Evolutionary conservation across 805 yeast genomes (phyloP), one percentile per base, ranked within the genome.

Genomic region (Candida fluviatilis): DNA sequence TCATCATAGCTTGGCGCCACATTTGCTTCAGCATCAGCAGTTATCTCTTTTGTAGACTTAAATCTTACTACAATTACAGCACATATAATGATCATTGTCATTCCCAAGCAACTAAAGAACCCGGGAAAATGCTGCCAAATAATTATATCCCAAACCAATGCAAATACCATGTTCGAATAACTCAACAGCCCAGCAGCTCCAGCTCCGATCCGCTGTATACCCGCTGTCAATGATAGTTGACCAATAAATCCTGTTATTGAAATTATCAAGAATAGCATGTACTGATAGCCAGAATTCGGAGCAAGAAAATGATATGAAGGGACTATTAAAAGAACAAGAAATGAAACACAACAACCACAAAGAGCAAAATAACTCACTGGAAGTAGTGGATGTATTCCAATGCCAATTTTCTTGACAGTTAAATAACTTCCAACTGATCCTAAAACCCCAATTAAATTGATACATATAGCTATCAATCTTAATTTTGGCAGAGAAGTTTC

Each of bases 221-320:
- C 96, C 7, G 86, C 78, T 0, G 96, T 85, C 34, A 84, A 60
- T 24, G 82, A 62, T 51, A 80, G 81, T 57, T 90, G 96, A 80
- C 82, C 84, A 42, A 79, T 60, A 58, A 89, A 90, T 0, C 97
- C 97, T 37, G 84, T 71, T 2, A 82, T 42, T 2, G 96, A 95
- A 41, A 87, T 70, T 17, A 71, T 54, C 1, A 62, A 38, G 45
- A 89, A 72, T 16, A 84, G 60, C 2, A 62, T 45, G 91, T 95
- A 85, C 56, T 86, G 91, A 49, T 64, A 65, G 1, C 47, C 19
- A 13, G 75, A 73, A 13, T 69, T 73, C 1, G 95, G 95, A 1
- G 75, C 47, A 41, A 70, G 76, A 55, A 85, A 80, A 2, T 72
- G 52, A 40, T 82, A 58, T 1, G 78, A 72, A 0, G 95, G 91